Base-by-base conservation (phyloP, 495 filamentous ascomycete genomes). In the Trichoderma orchidacearum region DNA sequence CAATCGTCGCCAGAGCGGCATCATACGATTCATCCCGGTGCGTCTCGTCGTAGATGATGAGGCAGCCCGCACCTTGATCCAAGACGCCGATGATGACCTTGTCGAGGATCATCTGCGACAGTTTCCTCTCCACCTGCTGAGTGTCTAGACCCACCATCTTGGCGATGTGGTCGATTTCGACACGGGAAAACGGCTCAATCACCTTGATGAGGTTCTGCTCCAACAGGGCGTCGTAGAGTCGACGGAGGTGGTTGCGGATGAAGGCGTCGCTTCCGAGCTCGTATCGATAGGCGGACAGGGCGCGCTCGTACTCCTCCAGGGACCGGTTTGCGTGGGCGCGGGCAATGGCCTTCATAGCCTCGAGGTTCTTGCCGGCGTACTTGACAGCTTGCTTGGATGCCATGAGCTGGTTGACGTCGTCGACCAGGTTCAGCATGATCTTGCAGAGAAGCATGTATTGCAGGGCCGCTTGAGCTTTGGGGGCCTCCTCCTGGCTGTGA, bases 391-490 rank as follows among this genome's bases (percentile, higher is more conserved):
- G 89, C 78, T 98, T 98, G 48, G 87, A 90, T 15, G 85, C 83
- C 81, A 97, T 86, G 55, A 98, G 77, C 64, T 83, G 79, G 71
- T 90, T 91, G 66, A 99, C 92, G 72, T 99, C 93, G 75, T 96
- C 90, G 60, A 82, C 89, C 30, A 92, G 74, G 74, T 99, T 99
- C 60, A 96, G 78, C 93, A 99, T 97, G 75, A 99, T 94, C 78
- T 97, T 96, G 80, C 93, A 97, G 29, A 99, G 83, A 31, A 99
- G 79, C 94, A 99, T 97, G 79, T 99, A 99, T 73, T 99, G 95
- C 60, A 99, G 75, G 27, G 93, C 87, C 8, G 91, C 85, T 8
- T 90, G 92, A 5, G 93, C 93, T 70, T 89, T 85, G 58, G 80
- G 76, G 6, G 84, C 72, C 61, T 92, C 88, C 59, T 99, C 93